Base-by-base conservation (phyloP, 768 basidiomycete genomes). In the Psilocybe cubensis region DNA sequence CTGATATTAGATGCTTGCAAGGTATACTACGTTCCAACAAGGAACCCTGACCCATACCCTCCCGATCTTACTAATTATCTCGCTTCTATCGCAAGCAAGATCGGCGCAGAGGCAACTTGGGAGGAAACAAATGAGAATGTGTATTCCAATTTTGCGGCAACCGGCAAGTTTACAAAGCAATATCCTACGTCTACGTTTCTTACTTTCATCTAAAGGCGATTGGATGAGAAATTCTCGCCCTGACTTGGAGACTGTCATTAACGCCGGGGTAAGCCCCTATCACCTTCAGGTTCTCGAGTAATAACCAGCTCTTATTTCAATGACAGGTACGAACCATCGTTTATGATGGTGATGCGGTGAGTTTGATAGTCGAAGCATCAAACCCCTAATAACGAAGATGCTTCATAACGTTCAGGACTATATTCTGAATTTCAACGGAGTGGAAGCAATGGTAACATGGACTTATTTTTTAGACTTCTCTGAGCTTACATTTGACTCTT, bases 291-390 rank as follows among this genome's bases (percentile, higher is more conserved):
- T 28, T 14, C 14, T n/a, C 20, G 11, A n/a, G 14, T 23, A 5
- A 4, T 27, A 38, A 11, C 21, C 27, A 28, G 3, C 25, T 33
- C 28, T 14, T 38, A 28, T 14, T 8, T 18, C 23, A 14, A 28
- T 12, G 20, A 17, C 11, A 76, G 75, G 68, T 76, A 31, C 68
- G 80, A 46, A 83, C 81, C 18, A 66, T 83, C 53, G 64, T 86
- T 10, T 86, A 76, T 57, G 82, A 80, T 56, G 85, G 85, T 27
- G 85, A 86, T 61, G 85, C 83, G 24, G 82, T 82, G 61, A 42
- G 80, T 64, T 18, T 27, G 17, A 11, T 23, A 18, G 2, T 50
- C 31, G 27, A n/a, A n/a, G n/a, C n/a, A 28, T n/a, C 21, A 9
- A 10, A n/a, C 10, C 14, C n/a, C 24, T 17, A 14, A 20, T 28